Evolutionary conservation across 345 rosid species (phyloP), one percentile per base, ranked within the genome.

Genomic region (Citrus glauca): DNA sequence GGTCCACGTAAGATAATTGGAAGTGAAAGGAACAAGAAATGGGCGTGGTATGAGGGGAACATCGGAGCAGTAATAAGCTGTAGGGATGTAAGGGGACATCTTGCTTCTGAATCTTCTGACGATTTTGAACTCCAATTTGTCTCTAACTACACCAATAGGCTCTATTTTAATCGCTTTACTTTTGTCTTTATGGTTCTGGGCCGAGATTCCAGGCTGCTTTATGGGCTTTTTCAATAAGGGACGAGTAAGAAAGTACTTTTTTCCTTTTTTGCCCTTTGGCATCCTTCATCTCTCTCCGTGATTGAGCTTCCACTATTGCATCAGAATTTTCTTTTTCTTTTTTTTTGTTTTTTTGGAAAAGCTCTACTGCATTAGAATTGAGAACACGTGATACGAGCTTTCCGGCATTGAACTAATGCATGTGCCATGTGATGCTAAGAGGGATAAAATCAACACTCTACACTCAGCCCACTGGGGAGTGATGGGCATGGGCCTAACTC

Each of bases 11-110:
- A 70, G 80, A 85, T 61, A 72, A 77, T 78, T 70, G 84, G 80
- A 66, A 78, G 78, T 60, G 85, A 73, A 76, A 73, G 79, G 69
- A 81, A 11, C 65, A 56, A 69, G 40, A 68, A 75, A 40, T 4
- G 66, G 69, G 85, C 89, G 89, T 86, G 91, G 85, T 73, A 64
- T 80, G 88, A 83, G 74, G 89, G 88, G 83, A 83, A 88, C 90
- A 88, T 77, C 71, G 90, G 80, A 82, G 81, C 93, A 84, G 93
- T 69, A 45, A 80, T 40, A 60, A 27, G 57, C 9, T 91, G 98
- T 88, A 81, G 91, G 96, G 91, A 78, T 84, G 80, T 56, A 82
- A 85, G 90, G 96, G 79, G 88, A 91, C 96, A 91, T 71, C 1
- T 71, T 24, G 55, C 75, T 79, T 83, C 87, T 80, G 82, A 79